Conservation (phyloP, 1,284 basidiomycete genomes). For the Malassezia furfur region DNA sequence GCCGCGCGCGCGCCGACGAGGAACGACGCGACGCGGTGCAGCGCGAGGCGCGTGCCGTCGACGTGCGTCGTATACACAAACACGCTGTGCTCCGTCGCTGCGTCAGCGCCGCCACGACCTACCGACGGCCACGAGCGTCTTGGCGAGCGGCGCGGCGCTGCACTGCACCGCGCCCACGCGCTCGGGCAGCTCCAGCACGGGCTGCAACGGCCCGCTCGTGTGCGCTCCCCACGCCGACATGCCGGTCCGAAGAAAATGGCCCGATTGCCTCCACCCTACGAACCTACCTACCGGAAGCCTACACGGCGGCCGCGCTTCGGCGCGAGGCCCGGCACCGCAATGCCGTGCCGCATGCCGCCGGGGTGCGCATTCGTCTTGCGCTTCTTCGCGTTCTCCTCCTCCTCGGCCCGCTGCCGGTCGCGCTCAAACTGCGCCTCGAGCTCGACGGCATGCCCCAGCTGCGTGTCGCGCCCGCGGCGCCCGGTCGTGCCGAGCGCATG, state of each 20-base stretch:
- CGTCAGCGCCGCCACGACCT: neutral
- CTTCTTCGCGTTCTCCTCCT: constrained; percentile 11
- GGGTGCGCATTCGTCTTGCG: constrained; percentile 3
- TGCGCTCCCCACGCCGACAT: constrained; percentile 9
- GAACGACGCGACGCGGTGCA: constrained; percentile 12
- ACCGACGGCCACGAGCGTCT: constrained; percentile 11
- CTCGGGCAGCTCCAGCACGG: constrained; percentile 3
- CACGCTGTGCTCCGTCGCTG: constrained; percentile 7
- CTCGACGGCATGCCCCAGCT: constrained; percentile 80
- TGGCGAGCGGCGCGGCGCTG: constrained; percentile 13
- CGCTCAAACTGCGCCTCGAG: constrained; percentile 55
- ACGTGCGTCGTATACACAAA: constrained; percentile 1
- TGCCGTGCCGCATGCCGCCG: constrained; percentile 1
- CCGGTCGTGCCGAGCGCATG: constrained; percentile 58
- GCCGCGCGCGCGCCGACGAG: constrained; percentile 1
- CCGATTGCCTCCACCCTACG: neutral
- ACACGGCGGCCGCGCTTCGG: constrained; percentile 6
- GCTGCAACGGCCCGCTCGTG: constrained; percentile 14
- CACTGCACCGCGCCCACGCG: constrained; percentile 9
- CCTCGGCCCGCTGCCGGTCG: constrained; percentile 20
- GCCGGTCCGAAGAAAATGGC: neutral
- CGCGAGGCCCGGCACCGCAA: constrained; percentile 13
- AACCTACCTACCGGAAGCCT: neutral
- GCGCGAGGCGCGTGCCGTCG: neutral
- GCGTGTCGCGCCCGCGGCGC: constrained; percentile 60